Evolutionary conservation across 148 eudicot genomes (phyloP), one percentile per base, ranked within the genome.

Genomic region (Nepenthes gracilis): DNA sequence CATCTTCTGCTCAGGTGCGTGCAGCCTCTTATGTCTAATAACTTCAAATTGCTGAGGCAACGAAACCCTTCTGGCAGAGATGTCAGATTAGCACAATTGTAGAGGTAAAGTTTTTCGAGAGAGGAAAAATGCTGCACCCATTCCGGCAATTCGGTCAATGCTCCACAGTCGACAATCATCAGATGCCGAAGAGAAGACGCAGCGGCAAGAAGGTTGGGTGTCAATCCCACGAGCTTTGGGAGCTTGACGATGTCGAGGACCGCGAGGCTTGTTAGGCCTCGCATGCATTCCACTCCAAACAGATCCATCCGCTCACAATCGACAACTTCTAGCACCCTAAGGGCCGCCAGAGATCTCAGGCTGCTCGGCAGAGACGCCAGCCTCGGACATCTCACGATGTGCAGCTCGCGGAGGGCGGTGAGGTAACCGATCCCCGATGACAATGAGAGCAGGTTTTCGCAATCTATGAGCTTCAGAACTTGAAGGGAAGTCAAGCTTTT

Each of bases 301-400:
- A 79, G 61, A 69, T 75, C 70, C 12, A 83, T 64, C 71, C 61
- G 70, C 61, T 72, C 63, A 64, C 84, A 83, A 54, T 75, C 57
- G 47, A 62, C 62, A 58, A 83, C 77, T 57, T 63, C 52, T 58
- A 83, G 54, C 55, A 72, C 70, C 65, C 77, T 71, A 1, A 83
- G 82, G 43, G 65, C 12, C 3, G 64, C 58, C 45, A 83, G 66
- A 12, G 54, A 12, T 36, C 59, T 72, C 36, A 79, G 67, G 62
- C 71, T 67, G 35, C 52, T 53, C 0, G 84, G 81, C 54, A 83
- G 67, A 37, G 58, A 70, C 56, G 58, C 47, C 61, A 83, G 47
- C 34, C 38, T 69, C 8, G 75, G 74, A 60, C 87, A 83, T 5
- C 64, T 54, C 34, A 54, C 47, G 10, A 83, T 74, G 9, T 67